Conservation (phyloP, 1,284 basidiomycete genomes). For the Sanghuangporus sanghuang region DNA sequence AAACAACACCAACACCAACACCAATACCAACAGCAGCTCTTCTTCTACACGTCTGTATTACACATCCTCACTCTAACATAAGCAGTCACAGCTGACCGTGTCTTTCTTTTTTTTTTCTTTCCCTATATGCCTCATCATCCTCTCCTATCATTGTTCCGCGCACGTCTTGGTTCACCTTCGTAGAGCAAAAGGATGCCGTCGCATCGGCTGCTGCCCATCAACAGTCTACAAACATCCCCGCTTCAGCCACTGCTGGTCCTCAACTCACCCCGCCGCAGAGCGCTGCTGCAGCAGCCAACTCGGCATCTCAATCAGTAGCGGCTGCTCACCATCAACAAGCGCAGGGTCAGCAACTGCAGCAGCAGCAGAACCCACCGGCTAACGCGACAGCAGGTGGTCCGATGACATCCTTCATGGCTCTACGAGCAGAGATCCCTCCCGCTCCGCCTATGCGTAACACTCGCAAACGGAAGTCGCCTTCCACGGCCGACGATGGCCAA, state of each 20-base stretch:
- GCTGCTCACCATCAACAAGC: background rate
- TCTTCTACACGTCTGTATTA: constrained; percentile 8
- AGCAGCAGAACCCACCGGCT: background rate
- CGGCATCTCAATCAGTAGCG: background rate
- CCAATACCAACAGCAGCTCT: background rate
- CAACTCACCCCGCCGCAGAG: background rate
- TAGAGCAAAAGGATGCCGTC: constrained; percentile 8
- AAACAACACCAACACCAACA: no score
- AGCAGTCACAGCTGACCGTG: constrained; percentile 6
- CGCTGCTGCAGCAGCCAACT: background rate
- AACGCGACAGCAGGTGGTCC: background rate
- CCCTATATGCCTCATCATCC: constrained; percentile 4
- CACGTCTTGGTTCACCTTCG: constrained; percentile 14
- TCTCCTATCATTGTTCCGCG: constrained; percentile 11
- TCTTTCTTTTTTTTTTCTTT: background rate
- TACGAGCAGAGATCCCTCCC: constrained; percentile 49
- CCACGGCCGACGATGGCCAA: constrained; percentile 27
- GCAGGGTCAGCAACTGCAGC: background rate
- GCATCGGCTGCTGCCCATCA: background rate
- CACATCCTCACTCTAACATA: background rate
- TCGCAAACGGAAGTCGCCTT: constrained; percentile 35
- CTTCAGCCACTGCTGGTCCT: background rate
- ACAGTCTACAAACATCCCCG: background rate
- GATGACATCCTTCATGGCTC: constrained; percentile 38
- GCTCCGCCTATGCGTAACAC: constrained; percentile 28